Conservation (phyloP, 2,329 filamentous ascomycete species). For the Diaporthe amygdali region DNA sequence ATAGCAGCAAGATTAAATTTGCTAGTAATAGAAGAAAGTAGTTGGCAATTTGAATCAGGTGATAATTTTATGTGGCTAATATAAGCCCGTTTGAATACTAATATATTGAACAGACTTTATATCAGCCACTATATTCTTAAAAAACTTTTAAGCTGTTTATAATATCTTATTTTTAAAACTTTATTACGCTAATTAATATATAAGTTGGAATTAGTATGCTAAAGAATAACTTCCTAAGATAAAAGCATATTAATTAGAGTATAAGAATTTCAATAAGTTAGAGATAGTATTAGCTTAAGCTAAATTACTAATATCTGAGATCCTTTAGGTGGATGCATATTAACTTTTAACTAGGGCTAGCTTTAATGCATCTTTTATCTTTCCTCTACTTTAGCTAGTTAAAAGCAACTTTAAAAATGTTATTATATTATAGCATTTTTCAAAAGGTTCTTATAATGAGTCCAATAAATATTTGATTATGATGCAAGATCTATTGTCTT, state of each 20-base stretch:
- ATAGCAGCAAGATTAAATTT: not conserved
- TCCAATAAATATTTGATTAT: not conserved
- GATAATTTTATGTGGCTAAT: no score
- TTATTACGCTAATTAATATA: not conserved
- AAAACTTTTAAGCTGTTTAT: not conserved
- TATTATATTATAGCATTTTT: not conserved
- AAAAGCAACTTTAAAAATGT: not conserved
- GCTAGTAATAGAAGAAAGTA: not conserved
- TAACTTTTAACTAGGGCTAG: not conserved
- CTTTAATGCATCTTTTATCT: conserved; percentile 7
- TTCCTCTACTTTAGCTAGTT: not conserved
- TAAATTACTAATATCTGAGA: not conserved
- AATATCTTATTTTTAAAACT: not conserved
- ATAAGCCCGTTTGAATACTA: no score
- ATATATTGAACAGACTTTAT: not conserved
- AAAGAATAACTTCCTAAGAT: not conserved
- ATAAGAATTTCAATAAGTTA: not conserved
- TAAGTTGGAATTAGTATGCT: not conserved
- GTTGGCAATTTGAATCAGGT: not conserved
- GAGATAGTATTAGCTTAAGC: conserved; percentile 3
- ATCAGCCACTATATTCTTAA: not conserved
- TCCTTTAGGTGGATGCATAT: not conserved
- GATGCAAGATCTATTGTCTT: not conserved
- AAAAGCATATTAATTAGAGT: not conserved
- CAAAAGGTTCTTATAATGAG: not conserved